Evolutionary conservation across 1,284 basidiomycete species (phyloP), one percentile per base, ranked within the genome.

Genomic region (Cutaneotrichosporon cutaneum): DNA sequence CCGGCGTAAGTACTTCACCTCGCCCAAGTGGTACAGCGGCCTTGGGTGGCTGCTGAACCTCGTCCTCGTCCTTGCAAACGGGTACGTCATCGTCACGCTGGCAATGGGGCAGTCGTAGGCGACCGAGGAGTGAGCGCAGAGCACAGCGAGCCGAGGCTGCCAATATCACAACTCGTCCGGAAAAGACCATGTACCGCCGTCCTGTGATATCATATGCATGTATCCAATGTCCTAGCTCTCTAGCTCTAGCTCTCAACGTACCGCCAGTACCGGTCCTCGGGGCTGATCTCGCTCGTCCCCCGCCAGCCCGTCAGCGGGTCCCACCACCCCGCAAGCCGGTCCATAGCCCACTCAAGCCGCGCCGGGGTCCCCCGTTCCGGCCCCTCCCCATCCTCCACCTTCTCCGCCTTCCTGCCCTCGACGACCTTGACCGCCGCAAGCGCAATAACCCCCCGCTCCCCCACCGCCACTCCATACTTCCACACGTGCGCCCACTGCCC

Each of bases 21-120:
- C 84, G 61, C 84, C 85, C 16, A 83, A 81, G 79, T 68, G 87
- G 60, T 77, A 83, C 52, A 85, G 81, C 27, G 65, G 66, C 4
- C 58, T 89, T 21, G 89, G 88, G 4, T 85, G 82, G 66, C n/a
- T 81, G 16, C 59, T 90, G 45, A 90, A 87, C 81, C 66, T 85
- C 7, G 67, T 90, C 6, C 81, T 91, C 16, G 77, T 88, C 18
- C 76, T 84, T 21, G 90, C 90, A 39, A 91, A 92, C 71, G 77
- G 52, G 32, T 79, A 78, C 65, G 77, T 77, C 16, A 73, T 79
- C 57, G 72, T 80, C 3, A 62, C 77, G 71, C 67, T 79, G 4
- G 66, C 63, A 16, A 57, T 78, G 59, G 77, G 78, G 18, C 67
- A 66, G 24, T 61, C 52, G 42, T 68, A 62, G 55, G 11, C n/a